Percentiles rank a stretch among this genome's conserved stretches.
These are phyloP conservation scores for Talaromyces sp. DNA, from an alignment of 2,329 filamentous ascomycete genomes.

Conservation along the genomic window DNA sequence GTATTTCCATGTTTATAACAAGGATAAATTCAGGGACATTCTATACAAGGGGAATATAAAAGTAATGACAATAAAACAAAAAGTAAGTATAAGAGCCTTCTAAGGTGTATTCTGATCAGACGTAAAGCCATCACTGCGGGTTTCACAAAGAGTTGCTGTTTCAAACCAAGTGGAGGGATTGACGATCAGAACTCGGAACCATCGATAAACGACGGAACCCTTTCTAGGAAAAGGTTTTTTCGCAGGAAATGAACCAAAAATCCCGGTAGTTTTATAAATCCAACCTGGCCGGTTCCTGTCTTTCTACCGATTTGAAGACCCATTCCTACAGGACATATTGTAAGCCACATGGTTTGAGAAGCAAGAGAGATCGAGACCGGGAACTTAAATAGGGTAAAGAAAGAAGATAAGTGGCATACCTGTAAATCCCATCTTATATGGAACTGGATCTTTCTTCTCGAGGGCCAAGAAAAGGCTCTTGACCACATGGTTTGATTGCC, in stretches of 20 bases:
- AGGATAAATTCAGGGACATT: not conserved
- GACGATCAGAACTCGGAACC: slow-evolving; percentile 6
- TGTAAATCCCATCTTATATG: slow-evolving; percentile 1
- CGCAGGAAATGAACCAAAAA: slow-evolving; percentile 2
- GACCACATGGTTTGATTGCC: slow-evolving; percentile 6
- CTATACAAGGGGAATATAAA: not conserved
- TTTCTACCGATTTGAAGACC: slow-evolving; percentile 10
- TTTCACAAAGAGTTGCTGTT: not conserved
- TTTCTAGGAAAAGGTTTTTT: slow-evolving; percentile 7
- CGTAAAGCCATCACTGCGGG: not conserved
- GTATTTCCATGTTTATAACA: not conserved
- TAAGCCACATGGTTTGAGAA: not conserved
- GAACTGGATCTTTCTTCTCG: not conserved
- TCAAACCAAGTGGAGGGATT: not conserved
- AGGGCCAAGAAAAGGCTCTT: slow-evolving; percentile 7
- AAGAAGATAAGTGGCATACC: not conserved
- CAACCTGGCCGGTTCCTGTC: slow-evolving; percentile 5
- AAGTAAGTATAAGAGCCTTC: not conserved
- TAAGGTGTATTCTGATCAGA: not conserved
- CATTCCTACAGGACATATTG: not conserved
- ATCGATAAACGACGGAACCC: not conserved
- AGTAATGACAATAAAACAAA: not conserved
- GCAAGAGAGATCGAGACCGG: not conserved
- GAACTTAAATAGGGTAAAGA: not conserved
- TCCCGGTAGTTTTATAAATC: not conserved